These are phyloP conservation scores for Favolaschia claudopus DNA, from an alignment of 768 basidiomycete species.

Conservation along the genomic window DNA sequence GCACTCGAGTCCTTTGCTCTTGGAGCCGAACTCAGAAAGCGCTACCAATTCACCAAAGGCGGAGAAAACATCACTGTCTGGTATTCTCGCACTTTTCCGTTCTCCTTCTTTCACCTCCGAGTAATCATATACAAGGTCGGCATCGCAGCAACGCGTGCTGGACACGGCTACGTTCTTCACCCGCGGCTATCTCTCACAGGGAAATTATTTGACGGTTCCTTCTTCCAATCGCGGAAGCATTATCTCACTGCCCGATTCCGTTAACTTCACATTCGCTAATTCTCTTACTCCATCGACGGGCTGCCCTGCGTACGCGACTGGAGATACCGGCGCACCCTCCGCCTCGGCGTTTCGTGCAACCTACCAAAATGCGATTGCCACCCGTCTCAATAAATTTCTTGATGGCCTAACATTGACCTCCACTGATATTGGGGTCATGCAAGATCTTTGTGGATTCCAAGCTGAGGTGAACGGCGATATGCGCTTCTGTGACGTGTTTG, in stretches of 20 bases:
- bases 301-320: conserved; percentile 44
- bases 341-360: conserved; percentile 39
- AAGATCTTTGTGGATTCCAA: conserved; percentile 52
- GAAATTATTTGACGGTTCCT: conserved; percentile 43
- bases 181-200: conserved; percentile 51
- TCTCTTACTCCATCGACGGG: conserved; percentile 50
- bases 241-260: conserved; percentile 48
- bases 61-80: conserved; percentile 52
- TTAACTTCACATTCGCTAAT: conserved; percentile 50
- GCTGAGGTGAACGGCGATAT: conserved; percentile 46
- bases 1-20: conserved; percentile 49
- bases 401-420: conserved; percentile 42
- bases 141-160: conserved; percentile 48
- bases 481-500: conserved; percentile 50
- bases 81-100: conserved; percentile 29
- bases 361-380: conserved; percentile 43
- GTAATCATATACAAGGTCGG: conserved; percentile 42
- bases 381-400: conserved; percentile 44
- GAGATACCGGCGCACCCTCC: conserved; percentile 37
- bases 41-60: conserved; percentile 48
- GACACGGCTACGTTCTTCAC: conserved; percentile 51
- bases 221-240: conserved; percentile 42
- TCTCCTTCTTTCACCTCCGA: background rate
- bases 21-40: conserved; percentile 47
- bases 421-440: conserved; percentile 50